Conservation (phyloP, 768 basidiomycete genomes). For the Russula sp. region DNA sequence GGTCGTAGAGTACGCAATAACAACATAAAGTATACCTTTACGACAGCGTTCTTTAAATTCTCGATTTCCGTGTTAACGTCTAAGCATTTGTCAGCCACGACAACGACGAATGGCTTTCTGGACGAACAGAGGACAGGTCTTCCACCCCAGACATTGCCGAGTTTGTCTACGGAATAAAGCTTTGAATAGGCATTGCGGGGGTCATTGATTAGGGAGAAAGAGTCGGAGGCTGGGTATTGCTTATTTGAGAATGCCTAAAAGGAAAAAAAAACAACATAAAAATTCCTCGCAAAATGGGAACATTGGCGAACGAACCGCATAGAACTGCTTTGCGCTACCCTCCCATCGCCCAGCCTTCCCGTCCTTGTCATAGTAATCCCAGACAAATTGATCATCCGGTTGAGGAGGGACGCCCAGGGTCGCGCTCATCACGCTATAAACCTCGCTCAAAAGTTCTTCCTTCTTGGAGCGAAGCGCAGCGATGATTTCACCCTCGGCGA, state of each 20-base stretch:
- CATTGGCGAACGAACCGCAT: constrained; percentile 33
- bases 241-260: constrained; percentile 25
- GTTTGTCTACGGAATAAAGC: constrained; percentile 86
- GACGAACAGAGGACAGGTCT: constrained; percentile 76
- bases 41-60: constrained; percentile 72
- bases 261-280: constrained; percentile 1
- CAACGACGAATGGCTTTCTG: background rate
- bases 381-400: constrained; percentile 63
- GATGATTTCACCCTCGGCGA: constrained; percentile 42
- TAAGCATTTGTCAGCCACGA: constrained; percentile 26
- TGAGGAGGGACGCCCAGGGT: constrained; percentile 75
- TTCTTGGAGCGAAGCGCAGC: constrained; percentile 71
- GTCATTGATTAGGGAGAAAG: constrained; percentile 92
- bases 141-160: constrained; percentile 90
- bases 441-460: constrained; percentile 73
- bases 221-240: constrained; percentile 40
- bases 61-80: constrained; percentile 82
- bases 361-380: constrained; percentile 82
- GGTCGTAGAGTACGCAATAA: background rate
- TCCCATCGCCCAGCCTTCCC: constrained; percentile 70
- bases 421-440: constrained; percentile 79
- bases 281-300: constrained; percentile 17
- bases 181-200: constrained; percentile 78
- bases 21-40: constrained; percentile 46
- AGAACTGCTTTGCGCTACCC: constrained; percentile 78